A percentile compares a stretch with the other conserved stretches of the same genome.
These are phyloP conservation scores for Lablab purpureus DNA, from an alignment of 306 rosid species.

Conservation along the genomic window DNA sequence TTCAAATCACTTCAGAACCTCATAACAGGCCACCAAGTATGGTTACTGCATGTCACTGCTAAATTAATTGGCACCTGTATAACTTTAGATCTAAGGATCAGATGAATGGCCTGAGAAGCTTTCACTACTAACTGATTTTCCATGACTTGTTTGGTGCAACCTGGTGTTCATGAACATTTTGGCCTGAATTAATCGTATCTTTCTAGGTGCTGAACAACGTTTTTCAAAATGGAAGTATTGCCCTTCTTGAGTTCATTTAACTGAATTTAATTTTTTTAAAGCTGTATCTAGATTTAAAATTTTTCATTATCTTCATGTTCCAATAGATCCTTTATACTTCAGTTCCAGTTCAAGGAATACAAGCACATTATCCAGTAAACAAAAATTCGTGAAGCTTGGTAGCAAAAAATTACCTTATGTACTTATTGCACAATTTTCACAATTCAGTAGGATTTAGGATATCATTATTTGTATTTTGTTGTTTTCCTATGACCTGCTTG, in stretches of 20 bases:
- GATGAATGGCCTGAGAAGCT: constrained; percentile 24
- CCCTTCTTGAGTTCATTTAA: constrained; percentile 29
- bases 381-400: constrained; percentile 22
- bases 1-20: constrained; percentile 80
- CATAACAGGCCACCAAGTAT: constrained; percentile 87
- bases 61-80: constrained; percentile 7
- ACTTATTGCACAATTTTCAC: constrained; percentile 2
- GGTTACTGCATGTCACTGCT: constrained; percentile 46
- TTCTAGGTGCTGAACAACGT: constrained; percentile 22
- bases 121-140: constrained; percentile 12
- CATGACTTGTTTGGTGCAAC: constrained; percentile 24
- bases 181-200: constrained; percentile 18
- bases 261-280: constrained; percentile 33
- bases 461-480: constrained; percentile 34
- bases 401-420: constrained; percentile 11
- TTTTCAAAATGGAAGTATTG: constrained; percentile 25
- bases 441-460: constrained; percentile 25
- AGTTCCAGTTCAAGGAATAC: constrained; percentile 30
- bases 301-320: constrained; percentile 28
- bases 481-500: constrained; percentile 29
- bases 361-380: not conserved
- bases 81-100: not conserved
- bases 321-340: constrained; percentile 20
- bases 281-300: constrained; percentile 1
- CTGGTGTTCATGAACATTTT: constrained; percentile 5